phyloP scores from a whole-genome alignment of 306 rosid genomes.

The Cucurbita pepo region DNA sequence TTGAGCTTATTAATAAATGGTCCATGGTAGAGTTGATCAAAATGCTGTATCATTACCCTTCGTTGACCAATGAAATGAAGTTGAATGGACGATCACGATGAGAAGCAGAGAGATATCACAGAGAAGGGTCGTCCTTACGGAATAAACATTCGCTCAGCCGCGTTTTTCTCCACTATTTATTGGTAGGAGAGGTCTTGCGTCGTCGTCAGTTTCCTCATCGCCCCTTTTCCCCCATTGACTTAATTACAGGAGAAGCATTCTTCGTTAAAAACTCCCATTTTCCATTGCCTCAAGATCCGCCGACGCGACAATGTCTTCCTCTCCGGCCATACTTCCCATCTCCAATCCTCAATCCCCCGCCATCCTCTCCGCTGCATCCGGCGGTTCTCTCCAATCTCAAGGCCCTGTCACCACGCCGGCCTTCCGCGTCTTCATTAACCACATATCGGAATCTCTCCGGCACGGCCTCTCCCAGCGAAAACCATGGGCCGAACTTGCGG shows the following conservation, averaged over 20 bases:
- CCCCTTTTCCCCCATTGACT: neutral
- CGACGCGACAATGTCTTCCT: constrained; percentile 34
- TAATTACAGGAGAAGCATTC: neutral
- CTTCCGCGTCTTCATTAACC: constrained; percentile 42
- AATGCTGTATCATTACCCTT: neutral
- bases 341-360: constrained; percentile 14
- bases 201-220: neutral
- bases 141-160: neutral
- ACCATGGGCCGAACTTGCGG: constrained; percentile 68
- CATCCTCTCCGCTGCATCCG: neutral
- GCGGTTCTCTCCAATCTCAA: constrained; percentile 18
- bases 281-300: neutral
- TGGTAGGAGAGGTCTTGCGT: neutral
- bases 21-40: too few species aligned
- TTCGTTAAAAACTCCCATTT: neutral
- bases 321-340: constrained; percentile 58
- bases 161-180: neutral
- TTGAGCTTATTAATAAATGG: too few species aligned
- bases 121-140: neutral
- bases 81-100: neutral
- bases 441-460: constrained; percentile 42
- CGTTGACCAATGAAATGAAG: neutral
- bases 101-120: neutral
- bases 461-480: constrained; percentile 66
- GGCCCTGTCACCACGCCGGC: constrained; percentile 41